These are phyloP conservation scores for Xylaria sp. DNA, from an alignment of 2,329 filamentous ascomycete genomes.

Conservation along the genomic window DNA sequence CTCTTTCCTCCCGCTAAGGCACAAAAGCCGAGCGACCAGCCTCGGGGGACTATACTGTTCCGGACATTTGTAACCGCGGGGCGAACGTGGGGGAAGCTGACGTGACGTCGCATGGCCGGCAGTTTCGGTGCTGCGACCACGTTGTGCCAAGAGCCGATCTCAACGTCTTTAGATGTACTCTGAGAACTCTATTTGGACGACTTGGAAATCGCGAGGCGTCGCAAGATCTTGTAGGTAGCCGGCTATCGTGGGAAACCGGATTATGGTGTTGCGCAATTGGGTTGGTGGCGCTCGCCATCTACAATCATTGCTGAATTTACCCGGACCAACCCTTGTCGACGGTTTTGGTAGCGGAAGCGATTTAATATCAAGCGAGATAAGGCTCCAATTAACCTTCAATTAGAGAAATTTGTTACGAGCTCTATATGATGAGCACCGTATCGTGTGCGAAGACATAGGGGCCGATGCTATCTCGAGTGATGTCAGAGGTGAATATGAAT, in stretches of 20 bases:
- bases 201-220: conserved; percentile 2
- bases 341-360: background rate
- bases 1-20: conserved; percentile 12
- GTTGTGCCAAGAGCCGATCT: conserved; percentile 15
- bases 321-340: background rate
- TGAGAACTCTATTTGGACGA: conserved; percentile 9
- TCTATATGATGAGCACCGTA: background rate
- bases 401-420: background rate
- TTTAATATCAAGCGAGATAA: background rate
- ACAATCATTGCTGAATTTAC: conserved; percentile 21
- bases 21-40: conserved; percentile 17
- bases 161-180: conserved; percentile 1
- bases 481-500: background rate
- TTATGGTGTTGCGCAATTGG: conserved; percentile 20
- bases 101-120: conserved; percentile 8
- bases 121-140: conserved; percentile 13
- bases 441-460: background rate
- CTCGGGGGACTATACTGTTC: conserved; percentile 13
- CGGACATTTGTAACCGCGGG: conserved; percentile 20
- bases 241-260: background rate
- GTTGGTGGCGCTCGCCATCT: conserved; percentile 12
- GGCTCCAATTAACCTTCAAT: background rate
- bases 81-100: conserved; percentile 22
- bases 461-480: background rate
- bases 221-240: background rate